Evolutionary conservation across 106 monocot species (phyloP).

Genomic region (Acorus gramineus): DNA sequence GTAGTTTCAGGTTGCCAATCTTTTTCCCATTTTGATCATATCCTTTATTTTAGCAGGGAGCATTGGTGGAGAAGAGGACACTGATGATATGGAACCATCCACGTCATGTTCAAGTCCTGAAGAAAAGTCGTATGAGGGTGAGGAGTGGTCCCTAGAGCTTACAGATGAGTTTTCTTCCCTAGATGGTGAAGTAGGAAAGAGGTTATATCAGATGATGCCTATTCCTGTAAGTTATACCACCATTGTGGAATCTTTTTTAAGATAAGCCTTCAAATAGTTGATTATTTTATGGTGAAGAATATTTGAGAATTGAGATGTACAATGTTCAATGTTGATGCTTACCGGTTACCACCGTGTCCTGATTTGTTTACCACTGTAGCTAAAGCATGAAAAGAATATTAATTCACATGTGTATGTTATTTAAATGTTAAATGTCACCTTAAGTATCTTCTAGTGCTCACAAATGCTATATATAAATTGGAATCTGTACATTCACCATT

Average conservation of each 20-base stretch:
- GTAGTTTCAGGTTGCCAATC: background rate
- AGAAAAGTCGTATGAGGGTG: conserved; percentile 29
- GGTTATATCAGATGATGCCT: conserved; percentile 70
- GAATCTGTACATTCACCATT: too few species aligned
- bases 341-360: too few species aligned
- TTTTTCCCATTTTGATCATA: background rate
- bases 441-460: too few species aligned
- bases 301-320: too few species aligned
- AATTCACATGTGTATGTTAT: too few species aligned
- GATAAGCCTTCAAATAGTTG: too few species aligned
- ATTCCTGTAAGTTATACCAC: conserved; percentile 60
- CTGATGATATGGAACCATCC: conserved; percentile 38
- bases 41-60: conserved; percentile 23
- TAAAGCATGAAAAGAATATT: too few species aligned
- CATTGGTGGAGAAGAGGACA: conserved; percentile 29
- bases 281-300: too few species aligned
- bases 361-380: too few species aligned
- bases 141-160: conserved; percentile 38
- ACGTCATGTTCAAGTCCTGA: conserved; percentile 72
- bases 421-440: too few species aligned
- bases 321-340: too few species aligned
- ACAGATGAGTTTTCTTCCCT: conserved; percentile 49
- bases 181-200: conserved; percentile 83
- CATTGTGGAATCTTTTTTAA: background rate
- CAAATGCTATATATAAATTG: too few species aligned